Evolutionary conservation across 1,284 basidiomycete species (phyloP).

Genomic region (Pseudozyma pruni): DNA sequence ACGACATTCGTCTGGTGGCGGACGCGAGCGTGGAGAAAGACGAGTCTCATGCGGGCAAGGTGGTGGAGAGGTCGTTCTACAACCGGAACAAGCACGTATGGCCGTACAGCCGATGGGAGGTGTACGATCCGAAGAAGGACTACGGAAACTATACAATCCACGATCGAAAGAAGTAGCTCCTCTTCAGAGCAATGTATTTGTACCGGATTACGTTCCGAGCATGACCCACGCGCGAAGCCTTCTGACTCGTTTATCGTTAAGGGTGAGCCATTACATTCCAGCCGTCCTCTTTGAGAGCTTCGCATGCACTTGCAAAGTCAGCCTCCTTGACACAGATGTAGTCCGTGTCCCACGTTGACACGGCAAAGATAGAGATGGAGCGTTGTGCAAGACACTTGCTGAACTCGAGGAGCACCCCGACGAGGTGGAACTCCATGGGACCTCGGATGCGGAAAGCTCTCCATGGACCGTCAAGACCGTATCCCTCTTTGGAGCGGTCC

Average conservation of each 20-base stretch:
- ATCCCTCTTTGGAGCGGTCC: constrained; percentile 2
- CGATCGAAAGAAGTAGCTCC: constrained; percentile 39
- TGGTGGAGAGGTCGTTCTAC: constrained; percentile 93
- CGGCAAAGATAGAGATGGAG: constrained; percentile 41
- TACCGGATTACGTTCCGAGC: neutral
- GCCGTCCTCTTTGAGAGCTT: constrained; percentile 26
- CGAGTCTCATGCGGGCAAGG: constrained; percentile 98
- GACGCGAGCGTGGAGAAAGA: constrained; percentile 97
- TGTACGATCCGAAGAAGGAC: constrained; percentile 59
- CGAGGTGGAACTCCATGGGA: constrained; percentile 43
- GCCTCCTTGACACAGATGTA: constrained; percentile 39
- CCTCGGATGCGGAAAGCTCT: constrained; percentile 37
- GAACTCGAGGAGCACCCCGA: constrained; percentile 40
- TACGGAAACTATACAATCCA: constrained; percentile 61
- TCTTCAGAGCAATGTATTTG: neutral
- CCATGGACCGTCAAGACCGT: constrained; percentile 32
- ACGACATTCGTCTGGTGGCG: constrained; percentile 92
- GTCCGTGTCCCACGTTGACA: constrained; percentile 47
- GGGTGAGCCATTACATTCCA: constrained; percentile 29
- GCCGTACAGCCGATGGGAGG: constrained; percentile 74
- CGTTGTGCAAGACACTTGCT: constrained; percentile 28
- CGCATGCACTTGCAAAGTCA: constrained; percentile 16
- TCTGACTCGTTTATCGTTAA: too few relatives aligned
- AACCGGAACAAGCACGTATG: constrained; percentile 97
- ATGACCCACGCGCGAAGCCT: too few relatives aligned